Base-by-base conservation (phyloP, 1,284 basidiomycete species). In the Taiwanofungus camphoratus region DNA sequence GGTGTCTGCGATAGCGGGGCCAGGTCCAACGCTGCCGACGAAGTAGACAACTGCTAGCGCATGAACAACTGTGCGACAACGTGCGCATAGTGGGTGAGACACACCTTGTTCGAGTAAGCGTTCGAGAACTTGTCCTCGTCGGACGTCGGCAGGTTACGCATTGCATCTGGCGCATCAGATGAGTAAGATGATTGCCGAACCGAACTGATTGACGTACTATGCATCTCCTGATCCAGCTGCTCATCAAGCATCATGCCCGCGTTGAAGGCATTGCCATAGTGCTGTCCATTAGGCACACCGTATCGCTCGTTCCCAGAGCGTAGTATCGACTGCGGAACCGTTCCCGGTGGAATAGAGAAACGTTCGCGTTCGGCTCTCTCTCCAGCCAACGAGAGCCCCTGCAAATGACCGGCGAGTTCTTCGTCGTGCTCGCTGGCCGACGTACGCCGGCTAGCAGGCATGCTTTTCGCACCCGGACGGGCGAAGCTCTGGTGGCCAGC, bases 1-100 rank as follows among this genome's bases (percentile, higher is more conserved):
- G 85, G 82, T 13, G 84, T 85, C 61, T 92, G 89, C 3, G 90
- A 85, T 27, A 92, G 74, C 30, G 92, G 87, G 6, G 94, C 94
- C 31, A 96, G 76, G 63, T 97, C 94, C 53, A 97, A 69, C 24
- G 93, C 93, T 20, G 90, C 92, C 16, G 92, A 94, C 8, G 90
- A 86, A n/a, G 87, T 82, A 0, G 91, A 90, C 39, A 93, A 74
- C 79, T 91, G 53, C 4, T 12, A 26, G 16, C 18, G 36, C 3
- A 2, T 41, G 31, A 27, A 23, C 45, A 7, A 42, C 21, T 34
- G 30, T 26, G 18, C 39, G 37, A 31, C 42, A 32, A 41, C 26
- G 39, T 35, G 33, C n/a, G 33, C 12, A 19, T 21, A 36, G 4
- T 16, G n/a, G 16, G 45, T 31, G 12, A 38, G 22, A 64, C 70